phyloP scores from a whole-genome alignment of 768 basidiomycete genomes.

The Thelephora aurantiotincta region DNA sequence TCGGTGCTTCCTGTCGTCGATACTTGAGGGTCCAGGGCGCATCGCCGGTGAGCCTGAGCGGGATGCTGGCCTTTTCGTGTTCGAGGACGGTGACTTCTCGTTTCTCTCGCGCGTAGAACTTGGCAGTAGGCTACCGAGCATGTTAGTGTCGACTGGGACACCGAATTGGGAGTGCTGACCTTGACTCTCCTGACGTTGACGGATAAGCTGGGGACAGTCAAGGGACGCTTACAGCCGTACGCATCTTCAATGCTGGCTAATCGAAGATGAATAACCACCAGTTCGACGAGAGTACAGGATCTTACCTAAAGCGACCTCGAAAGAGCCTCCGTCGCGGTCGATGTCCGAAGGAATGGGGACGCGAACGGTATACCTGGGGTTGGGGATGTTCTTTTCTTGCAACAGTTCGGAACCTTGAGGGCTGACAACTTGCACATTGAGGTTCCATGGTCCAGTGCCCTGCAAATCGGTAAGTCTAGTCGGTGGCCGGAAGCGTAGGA shows the following conservation, averaged over 20 bases:
- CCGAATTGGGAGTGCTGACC: constrained; percentile 26
- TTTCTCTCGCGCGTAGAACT: constrained; percentile 62
- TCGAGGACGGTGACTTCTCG: constrained; percentile 57
- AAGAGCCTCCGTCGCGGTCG: constrained; percentile 54
- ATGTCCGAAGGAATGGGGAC: constrained; percentile 57
- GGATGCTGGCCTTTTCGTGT: constrained; percentile 56
- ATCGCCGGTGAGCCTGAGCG: constrained; percentile 82
- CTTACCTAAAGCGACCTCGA: constrained; percentile 69
- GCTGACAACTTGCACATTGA: constrained; percentile 73
- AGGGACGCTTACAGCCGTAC: constrained; percentile 68
- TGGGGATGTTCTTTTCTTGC: constrained; percentile 38
- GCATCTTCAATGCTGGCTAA: constrained; percentile 76
- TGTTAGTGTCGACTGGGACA: neutral
- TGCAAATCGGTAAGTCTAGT: constrained; percentile 15
- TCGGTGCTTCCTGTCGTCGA: constrained; percentile 32
- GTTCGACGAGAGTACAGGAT: neutral
- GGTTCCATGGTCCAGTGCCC: constrained; percentile 86
- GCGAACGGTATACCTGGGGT: constrained; percentile 37
- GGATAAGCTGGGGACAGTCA: constrained; percentile 63
- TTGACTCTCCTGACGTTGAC: constrained; percentile 76
- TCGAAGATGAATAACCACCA: constrained; percentile 7
- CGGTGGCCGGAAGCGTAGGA: too few species aligned
- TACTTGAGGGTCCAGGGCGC: constrained; percentile 89
- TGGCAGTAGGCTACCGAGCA: constrained; percentile 56
- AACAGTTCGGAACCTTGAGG: constrained; percentile 51